Conservation (phyloP, 306 rosid species). For the Vicia villosa region DNA sequence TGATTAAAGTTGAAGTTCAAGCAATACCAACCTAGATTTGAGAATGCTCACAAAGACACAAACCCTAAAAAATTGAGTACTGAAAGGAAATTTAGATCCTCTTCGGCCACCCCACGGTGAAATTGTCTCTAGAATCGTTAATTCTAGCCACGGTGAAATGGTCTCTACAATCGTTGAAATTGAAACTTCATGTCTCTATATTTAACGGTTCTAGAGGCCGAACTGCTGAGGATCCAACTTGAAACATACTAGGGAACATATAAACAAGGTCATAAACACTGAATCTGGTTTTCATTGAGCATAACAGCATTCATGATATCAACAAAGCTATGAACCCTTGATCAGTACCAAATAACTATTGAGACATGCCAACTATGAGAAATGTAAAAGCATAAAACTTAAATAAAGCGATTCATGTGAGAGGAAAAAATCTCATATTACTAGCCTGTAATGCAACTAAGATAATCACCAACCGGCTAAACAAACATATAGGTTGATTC, state of each 20-base stretch:
- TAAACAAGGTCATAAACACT: conserved; percentile 18
- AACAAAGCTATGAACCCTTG: conserved; percentile 8
- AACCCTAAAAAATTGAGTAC: too few species aligned
- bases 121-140: too few species aligned
- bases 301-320: conserved; percentile 27
- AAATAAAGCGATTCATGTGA: conserved; percentile 24
- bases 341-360: conserved; percentile 13
- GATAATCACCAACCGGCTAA: conserved; percentile 25
- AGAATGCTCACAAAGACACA: too few species aligned
- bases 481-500: conserved; percentile 31
- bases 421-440: conserved; percentile 19
- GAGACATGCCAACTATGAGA: conserved; percentile 38
- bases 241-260: background rate
- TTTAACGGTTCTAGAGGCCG: background rate
- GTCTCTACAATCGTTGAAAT: background rate
- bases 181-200: background rate
- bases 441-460: conserved; percentile 13
- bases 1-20: too few species aligned
- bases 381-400: conserved; percentile 27
- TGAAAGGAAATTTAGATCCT: too few species aligned
- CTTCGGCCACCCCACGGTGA: too few species aligned
- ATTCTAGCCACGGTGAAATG: too few species aligned
- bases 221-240: background rate
- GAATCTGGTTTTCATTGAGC: conserved; percentile 23
- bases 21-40: too few species aligned